Evolutionary conservation across 441 rosid genomes (phyloP).

Genomic region (Geranium incanum): DNA sequence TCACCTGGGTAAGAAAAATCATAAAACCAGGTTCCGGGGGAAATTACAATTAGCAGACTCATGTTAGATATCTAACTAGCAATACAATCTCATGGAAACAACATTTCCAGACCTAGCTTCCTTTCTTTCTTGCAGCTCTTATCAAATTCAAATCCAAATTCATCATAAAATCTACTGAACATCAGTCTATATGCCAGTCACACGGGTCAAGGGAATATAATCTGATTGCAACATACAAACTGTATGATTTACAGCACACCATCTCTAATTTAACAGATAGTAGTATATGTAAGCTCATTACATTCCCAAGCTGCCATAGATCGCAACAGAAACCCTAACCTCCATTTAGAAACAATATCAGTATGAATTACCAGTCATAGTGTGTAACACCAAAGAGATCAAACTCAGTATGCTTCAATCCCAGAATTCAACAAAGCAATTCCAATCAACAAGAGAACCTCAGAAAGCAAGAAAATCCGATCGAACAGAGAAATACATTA

Average conservation of each 20-base stretch:
- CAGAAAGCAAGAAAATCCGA: neutral
- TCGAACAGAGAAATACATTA: neutral
- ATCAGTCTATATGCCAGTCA: neutral
- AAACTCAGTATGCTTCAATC: neutral
- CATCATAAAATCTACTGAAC: neutral
- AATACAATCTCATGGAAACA: neutral
- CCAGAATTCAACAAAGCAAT: neutral
- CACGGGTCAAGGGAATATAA: neutral
- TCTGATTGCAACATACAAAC: neutral
- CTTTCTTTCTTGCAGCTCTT: neutral
- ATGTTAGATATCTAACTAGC: neutral
- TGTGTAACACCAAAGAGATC: neutral
- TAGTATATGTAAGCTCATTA: neutral
- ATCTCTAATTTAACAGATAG: neutral
- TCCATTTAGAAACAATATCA: neutral
- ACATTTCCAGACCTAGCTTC: neutral
- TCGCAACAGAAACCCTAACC: conserved; percentile 1
- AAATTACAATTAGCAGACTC: neutral
- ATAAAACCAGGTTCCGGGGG: neutral
- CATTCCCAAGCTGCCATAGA: neutral
- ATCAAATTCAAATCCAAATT: neutral
- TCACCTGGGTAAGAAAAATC: neutral
- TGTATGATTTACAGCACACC: neutral
- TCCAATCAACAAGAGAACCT: neutral
- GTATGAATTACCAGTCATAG: neutral